A percentile compares a stretch with the other conserved stretches of the same genome.
Evolutionary conservation across 768 basidiomycete genomes (phyloP).

Genomic region (Lentinus brumalis): DNA sequence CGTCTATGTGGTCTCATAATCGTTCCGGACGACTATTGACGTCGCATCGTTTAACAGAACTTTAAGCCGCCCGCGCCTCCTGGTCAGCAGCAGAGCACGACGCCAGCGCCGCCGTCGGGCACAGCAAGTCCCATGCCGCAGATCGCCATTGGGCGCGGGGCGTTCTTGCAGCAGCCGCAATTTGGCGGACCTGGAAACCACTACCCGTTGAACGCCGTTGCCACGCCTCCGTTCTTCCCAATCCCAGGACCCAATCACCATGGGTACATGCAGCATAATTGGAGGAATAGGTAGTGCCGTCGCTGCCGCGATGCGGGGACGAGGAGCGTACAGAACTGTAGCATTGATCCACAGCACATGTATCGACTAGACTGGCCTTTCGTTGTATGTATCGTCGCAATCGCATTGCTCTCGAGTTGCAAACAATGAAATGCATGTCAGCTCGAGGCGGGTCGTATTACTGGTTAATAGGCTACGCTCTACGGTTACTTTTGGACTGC

Average conservation of each 20-base stretch:
- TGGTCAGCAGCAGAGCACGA: not conserved
- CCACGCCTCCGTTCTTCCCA: slow-evolving; percentile 16
- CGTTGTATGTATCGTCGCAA: slow-evolving; percentile 14
- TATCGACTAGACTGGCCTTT: slow-evolving; percentile 1
- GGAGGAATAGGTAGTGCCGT: slow-evolving; percentile 5
- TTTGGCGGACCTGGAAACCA: not conserved
- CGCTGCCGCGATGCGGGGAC: not conserved
- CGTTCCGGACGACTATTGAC: not conserved
- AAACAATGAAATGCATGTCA: not conserved
- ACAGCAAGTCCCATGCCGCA: slow-evolving; percentile 10
- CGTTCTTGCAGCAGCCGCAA: slow-evolving; percentile 12
- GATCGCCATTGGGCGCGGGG: slow-evolving; percentile 12
- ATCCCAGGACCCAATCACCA: slow-evolving; percentile 4
- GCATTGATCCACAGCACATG: not conserved
- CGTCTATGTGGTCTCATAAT: slow-evolving; percentile 27
- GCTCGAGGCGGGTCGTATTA: too few species aligned
- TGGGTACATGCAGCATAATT: slow-evolving; percentile 13
- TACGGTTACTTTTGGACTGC: slow-evolving; percentile 15
- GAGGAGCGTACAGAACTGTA: not conserved
- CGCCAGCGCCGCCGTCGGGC: slow-evolving; percentile 6
- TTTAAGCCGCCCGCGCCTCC: slow-evolving; percentile 18
- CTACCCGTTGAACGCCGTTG: slow-evolving; percentile 15
- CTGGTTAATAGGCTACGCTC: not conserved
- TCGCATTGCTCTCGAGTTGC: slow-evolving; percentile 6
- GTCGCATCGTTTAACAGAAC: slow-evolving; percentile 5